Base-by-base conservation (phyloP, 768 basidiomycete genomes). In the Hygrophorus pudorinus region DNA sequence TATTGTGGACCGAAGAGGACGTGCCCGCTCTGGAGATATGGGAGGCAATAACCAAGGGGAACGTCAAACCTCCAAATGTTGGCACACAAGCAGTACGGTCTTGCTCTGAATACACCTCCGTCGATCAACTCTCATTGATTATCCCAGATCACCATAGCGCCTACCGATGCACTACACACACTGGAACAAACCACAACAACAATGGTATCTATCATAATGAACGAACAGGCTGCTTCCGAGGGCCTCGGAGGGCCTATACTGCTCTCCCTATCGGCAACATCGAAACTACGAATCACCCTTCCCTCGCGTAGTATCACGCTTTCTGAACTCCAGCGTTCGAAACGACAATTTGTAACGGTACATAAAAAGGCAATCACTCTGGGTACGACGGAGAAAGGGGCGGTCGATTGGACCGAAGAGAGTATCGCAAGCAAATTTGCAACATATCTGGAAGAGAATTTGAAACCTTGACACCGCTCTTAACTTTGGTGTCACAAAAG, bases 351-450 rank as follows among this genome's bases (percentile, higher is more conserved):
- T 56, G 84, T 94, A 27, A 76, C 78, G 3, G 72, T 88, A 28
- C 91, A 97, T 59, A 89, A 85, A 58, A 91, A 89, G 53, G 89
- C 88, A 5, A 81, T 90, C 45, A 87, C 82, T 2, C 73, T 88
- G 5, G 87, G 87, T 11, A 80, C 81, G 12, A 84, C 77, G 5
- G 87, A 88, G 54, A 79, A 78, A 51, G 87, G 87, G 0, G 58
- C 57, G 13, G 79, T 91, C 21, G 79, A 86, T 51, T 91, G 86
- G 83, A 74, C 68, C 46, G 85, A 85, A 56, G 72, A 74, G 51
- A 78, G 73, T 45, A 72, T 91, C 14, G 76, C 73, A n/a, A 48
- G 59, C 16, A 87, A 81, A 55, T 89, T 89, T 68, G 74, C 72
- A 36, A 57, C 56, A 39, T 88, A 85, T 64, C 58, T 90, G 48